Conservation (phyloP, 495 filamentous ascomycete genomes). For the Penicillium lividum region DNA sequence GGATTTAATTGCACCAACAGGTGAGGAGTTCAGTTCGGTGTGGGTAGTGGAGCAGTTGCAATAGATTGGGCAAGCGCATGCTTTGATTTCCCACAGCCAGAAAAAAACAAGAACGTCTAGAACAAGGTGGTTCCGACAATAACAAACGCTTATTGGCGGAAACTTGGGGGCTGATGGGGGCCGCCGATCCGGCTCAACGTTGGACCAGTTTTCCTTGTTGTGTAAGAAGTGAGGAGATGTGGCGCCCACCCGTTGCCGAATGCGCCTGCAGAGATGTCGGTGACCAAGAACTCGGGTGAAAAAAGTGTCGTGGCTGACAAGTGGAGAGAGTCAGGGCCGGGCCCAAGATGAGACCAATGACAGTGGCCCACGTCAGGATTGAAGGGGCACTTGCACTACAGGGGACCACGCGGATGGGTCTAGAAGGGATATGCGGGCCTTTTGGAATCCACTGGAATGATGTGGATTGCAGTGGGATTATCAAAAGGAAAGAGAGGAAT, state of each 20-base stretch:
- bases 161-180: conserved; percentile 19
- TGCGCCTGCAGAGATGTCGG: conserved; percentile 31
- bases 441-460: conserved; percentile 10
- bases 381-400: conserved; percentile 27
- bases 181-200: conserved; percentile 36
- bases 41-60: conserved; percentile 10
- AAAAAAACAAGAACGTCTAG: conserved; percentile 38
- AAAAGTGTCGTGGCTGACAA: conserved; percentile 20
- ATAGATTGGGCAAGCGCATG: conserved; percentile 19
- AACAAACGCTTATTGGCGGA: conserved; percentile 27
- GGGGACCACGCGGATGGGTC: conserved; percentile 29
- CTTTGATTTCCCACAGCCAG: conserved; percentile 23
- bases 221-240: conserved; percentile 21
- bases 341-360: conserved; percentile 38
- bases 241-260: conserved; percentile 21
- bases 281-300: conserved; percentile 31
- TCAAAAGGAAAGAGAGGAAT: conserved; percentile 10
- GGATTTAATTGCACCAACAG: conserved; percentile 7
- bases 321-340: conserved; percentile 33
- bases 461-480: conserved; percentile 1
- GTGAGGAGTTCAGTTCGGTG: conserved; percentile 10
- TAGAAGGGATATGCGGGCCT: conserved; percentile 17
- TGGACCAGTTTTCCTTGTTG: conserved; percentile 27
- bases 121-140: conserved; percentile 26
- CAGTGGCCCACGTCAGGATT: conserved; percentile 43